phyloP scores from a whole-genome alignment of 1,139 yeast species.

The Geotrichum klebahnii region DNA sequence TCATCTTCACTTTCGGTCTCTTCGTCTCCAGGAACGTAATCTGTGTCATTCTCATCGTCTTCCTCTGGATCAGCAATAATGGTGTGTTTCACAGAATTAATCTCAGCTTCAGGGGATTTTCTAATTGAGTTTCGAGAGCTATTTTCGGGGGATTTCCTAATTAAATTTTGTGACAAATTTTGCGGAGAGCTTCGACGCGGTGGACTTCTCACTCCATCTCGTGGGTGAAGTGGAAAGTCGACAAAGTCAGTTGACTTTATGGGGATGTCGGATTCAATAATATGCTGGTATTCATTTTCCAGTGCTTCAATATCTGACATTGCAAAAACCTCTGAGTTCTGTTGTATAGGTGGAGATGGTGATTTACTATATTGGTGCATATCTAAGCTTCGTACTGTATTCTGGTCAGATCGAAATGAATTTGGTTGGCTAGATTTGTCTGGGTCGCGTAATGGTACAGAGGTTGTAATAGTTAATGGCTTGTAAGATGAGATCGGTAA shows the following conservation, averaged over 20 bases:
- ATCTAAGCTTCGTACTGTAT: no score
- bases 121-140: neutral
- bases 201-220: no score
- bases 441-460: conserved; percentile 16
- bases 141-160: neutral
- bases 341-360: neutral
- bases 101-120: neutral
- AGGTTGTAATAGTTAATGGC: conserved; percentile 9
- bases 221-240: neutral
- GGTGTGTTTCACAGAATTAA: neutral
- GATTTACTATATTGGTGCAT: neutral
- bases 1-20: conserved; percentile 2
- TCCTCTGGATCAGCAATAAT: conserved; percentile 1
- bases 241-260: neutral
- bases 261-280: conserved; percentile 5
- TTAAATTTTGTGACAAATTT: no score
- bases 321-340: neutral
- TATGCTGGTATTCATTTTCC: conserved; percentile 16
- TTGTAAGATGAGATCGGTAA: neutral
- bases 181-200: neutral
- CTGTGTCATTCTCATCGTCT: conserved; percentile 8
- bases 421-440: conserved; percentile 4
- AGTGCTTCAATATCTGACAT: conserved; percentile 15
- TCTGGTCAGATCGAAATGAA: neutral
- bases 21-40: conserved; percentile 1